Evolutionary conservation across 2,329 filamentous ascomycete genomes (phyloP), one percentile per base, ranked within the genome.

Genomic region (Fusarium lateritium): DNA sequence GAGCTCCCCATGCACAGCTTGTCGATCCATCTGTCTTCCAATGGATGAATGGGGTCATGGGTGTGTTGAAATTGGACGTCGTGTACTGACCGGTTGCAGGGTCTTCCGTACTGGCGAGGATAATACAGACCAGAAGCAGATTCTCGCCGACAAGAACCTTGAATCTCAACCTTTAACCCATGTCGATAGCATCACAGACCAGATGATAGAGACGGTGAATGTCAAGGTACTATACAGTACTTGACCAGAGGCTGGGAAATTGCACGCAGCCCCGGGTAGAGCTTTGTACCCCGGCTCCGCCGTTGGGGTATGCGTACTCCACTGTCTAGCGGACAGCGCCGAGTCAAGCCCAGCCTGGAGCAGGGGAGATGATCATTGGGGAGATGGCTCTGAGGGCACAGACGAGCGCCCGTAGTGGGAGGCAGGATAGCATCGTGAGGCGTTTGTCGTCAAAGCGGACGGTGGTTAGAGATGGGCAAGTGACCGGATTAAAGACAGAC

Each of bases 201-300:
- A 62, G 65, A 67, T 51, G 59, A 52, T 40, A 31, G 28, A 56
- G 56, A 53, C 38, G 42, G 55, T 42, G 59, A 64, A 65, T 51
- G 24, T 58, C 36, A 59, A 64, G 52, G 53, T 56, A 63, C 54
- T 24, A 36, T 39, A 38, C 49, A 38, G 64, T 74, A 75, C 69
- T 45, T 69, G 40, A n/a, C 7, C 15, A 56, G 65, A 74, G 60
- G 64, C 71, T 71, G 67, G 63, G 73, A 73, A 57, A 74, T 75
- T 74, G 71, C 63, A 31, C 49, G 14, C 38, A 52, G 53, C 43
- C 39, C 55, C 45, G 71, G 58, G 73, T 75, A 75, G 44, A 55
- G 47, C 54, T 65, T 65, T 70, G 62, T 69, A 66, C 55, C 65
- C 65, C 62, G 59, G 71, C 59, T 52, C 63, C 56, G 65, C 62